Evolutionary conservation across 208 protist species (phyloP), one percentile per base, ranked within the genome.

Genomic region (Leishmania amazonensis): DNA sequence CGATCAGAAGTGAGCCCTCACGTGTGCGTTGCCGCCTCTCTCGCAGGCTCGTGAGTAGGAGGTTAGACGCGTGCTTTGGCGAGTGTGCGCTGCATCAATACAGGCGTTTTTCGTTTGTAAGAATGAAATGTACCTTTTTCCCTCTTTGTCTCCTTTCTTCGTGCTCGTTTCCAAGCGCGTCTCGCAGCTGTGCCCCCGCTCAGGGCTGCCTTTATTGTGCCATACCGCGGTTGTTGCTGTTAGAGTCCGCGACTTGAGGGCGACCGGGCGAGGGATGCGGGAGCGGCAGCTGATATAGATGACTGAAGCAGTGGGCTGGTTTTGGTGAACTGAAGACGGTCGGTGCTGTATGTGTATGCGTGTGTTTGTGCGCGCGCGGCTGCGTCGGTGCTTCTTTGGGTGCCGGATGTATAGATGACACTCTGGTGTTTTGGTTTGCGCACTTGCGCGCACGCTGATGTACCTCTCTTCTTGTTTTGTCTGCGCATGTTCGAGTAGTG

Each of bases 1-100:
- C 51, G 94, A 97, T 79, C 92, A 91, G 64, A 93, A 91, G 76
- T 95, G 51, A 83, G 58, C 2, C 13, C 5, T 4, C 38, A 38
- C 73, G n/a, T 51, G 53, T 47, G 35, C 3, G 15, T 2, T n/a
- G 31, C 45, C 17, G 58, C 58, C 19, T 47, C 60, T 79, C 54
- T 51, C 42, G 45, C 17, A n/a, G 70, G 8, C 2, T 28, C 13
- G 45, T 38, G 70, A 40, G 62, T 67, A 17, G 13, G 4, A 64
- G 21, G 31, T 15, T 1, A 49, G 15, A n/a, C 3, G 45, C 45
- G 42, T 9, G n/a, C 51, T 3, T 77, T 17, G 13, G 35, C 9
- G 45, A 53, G 47, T 51, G 42, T 38, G 70, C 24, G 47, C 45
- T 54, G 17, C 40, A 74, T 49, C 28, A 17, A 35, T 17, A 31